Evolutionary conservation across 257 asterid species (phyloP), one percentile per base, ranked within the genome.

Genomic region (Solanum rostratum): DNA sequence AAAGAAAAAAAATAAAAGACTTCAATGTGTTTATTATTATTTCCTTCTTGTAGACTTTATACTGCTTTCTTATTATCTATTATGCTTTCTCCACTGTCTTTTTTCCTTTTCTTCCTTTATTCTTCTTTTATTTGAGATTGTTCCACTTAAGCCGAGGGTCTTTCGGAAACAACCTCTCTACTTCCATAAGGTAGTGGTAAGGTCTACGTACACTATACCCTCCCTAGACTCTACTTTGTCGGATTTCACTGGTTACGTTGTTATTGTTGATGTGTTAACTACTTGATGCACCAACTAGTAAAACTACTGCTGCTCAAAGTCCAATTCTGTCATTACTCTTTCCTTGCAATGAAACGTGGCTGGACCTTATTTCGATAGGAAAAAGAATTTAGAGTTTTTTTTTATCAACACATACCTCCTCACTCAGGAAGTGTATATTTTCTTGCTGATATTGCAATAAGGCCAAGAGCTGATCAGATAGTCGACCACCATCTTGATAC

Each of bases 381-480:
- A 0, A 39, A 12, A 45, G 12, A 8, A 45, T 13, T 43, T 57
- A 73, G n/a, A 73, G 80, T 22, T 73, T 73, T 73, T n/a, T 22
- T 73, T 45, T 9, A 49, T 49, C 59, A 76, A 76, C 45, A 82
- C 71, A 87, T 92, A 97, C 99, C 98, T 95, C 99, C 91, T 96
- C 99, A 85, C 95, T 96, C 68, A 96, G 90, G 88, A 96, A 96
- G 92, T 96, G 98, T 79, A 96, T 94, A 89, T 97, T 97, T 91
- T 95, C 98, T 78, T 95, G 94, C 89, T 95, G 98, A 90, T 97
- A 95, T 84, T 97, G 98, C 93, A 97, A 88, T 88, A 97, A 88
- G 68, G 98, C 97, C 98, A 94, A 95, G 90, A 93, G 98, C 91
- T 95, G 99, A 94, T 97, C 98, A 63, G 98, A 94, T 43, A 97